A percentile compares a stretch with the other conserved stretches of the same genome.
Conservation (phyloP, 441 rosid species). For the Populus hybrid region DNA sequence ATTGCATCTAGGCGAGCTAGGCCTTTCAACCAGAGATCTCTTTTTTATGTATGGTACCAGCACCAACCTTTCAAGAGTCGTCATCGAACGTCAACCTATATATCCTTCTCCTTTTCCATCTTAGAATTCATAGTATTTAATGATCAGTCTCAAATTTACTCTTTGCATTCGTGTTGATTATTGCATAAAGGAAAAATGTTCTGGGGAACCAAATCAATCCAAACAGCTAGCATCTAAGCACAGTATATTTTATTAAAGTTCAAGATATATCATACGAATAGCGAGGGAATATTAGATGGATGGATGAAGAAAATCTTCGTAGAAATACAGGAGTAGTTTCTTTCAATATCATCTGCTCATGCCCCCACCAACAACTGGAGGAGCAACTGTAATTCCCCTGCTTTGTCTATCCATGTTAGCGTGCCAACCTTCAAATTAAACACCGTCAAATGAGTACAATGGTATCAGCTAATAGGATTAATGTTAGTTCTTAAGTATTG, state of each 20-base stretch:
- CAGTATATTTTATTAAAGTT: background rate
- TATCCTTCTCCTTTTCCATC: too few relatives aligned
- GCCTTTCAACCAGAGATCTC: too few relatives aligned
- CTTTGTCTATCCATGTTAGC: constrained; percentile 28
- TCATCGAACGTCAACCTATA: too few relatives aligned
- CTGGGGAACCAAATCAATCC: too few relatives aligned
- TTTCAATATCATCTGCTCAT: constrained; percentile 22
- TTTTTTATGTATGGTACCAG: too few relatives aligned
- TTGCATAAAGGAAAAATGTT: too few relatives aligned
- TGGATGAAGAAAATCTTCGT: background rate
- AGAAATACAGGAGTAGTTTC: background rate
- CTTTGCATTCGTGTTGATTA: too few relatives aligned
- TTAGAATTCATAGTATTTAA: too few relatives aligned
- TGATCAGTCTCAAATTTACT: too few relatives aligned
- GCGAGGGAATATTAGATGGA: background rate
- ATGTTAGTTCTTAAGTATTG: background rate
- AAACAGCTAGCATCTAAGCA: background rate
- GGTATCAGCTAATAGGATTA: background rate
- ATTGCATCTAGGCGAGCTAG: too few relatives aligned
- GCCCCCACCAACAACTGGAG: background rate
- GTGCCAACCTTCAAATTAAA: constrained; percentile 24
- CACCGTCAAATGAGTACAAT: background rate
- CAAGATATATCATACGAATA: background rate
- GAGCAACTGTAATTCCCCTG: constrained; percentile 21
- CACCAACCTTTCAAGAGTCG: too few relatives aligned